Evolutionary conservation across 2,329 filamentous ascomycete genomes (phyloP).

Genomic region (Xylariaceae sp.): DNA sequence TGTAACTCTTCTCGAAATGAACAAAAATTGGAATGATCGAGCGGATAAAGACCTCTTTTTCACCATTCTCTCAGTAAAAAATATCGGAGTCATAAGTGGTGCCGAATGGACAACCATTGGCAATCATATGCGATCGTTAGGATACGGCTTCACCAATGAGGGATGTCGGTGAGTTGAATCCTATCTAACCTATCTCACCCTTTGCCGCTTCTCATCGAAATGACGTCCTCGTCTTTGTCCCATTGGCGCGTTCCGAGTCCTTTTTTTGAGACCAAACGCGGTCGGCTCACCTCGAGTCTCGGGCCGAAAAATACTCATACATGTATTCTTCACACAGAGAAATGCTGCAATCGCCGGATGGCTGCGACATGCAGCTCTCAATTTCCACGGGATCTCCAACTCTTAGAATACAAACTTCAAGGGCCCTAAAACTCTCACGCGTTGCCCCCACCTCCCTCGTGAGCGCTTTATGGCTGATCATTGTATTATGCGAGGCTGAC

Average conservation of each 20-base stretch:
- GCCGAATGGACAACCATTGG: conserved; percentile 58
- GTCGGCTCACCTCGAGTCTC: not conserved
- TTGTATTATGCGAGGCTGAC: conserved; percentile 14
- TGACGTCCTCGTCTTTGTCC: not conserved
- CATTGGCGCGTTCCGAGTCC: not conserved
- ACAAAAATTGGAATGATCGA: conserved; percentile 56
- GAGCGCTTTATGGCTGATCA: not conserved
- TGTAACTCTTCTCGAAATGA: conserved; percentile 38
- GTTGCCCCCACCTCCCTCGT: not conserved
- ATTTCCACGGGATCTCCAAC: not conserved
- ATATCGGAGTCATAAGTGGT: conserved; percentile 58
- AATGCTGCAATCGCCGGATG: not conserved
- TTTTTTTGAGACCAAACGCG: not conserved
- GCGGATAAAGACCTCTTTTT: conserved; percentile 60
- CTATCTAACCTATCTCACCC: conserved; percentile 7
- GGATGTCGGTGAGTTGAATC: conserved; percentile 51
- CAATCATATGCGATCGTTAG: conserved; percentile 53
- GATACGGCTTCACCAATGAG: conserved; percentile 60
- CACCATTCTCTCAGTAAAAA: conserved; percentile 56
- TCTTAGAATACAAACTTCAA: not conserved
- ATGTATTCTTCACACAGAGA: not conserved
- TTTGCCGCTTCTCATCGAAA: not conserved
- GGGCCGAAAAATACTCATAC: not conserved
- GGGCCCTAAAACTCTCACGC: not conserved
- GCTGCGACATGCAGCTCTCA: not conserved